Evolutionary conservation across 164 flowering plant species (phyloP).

Genomic region (Litsea cubeba): DNA sequence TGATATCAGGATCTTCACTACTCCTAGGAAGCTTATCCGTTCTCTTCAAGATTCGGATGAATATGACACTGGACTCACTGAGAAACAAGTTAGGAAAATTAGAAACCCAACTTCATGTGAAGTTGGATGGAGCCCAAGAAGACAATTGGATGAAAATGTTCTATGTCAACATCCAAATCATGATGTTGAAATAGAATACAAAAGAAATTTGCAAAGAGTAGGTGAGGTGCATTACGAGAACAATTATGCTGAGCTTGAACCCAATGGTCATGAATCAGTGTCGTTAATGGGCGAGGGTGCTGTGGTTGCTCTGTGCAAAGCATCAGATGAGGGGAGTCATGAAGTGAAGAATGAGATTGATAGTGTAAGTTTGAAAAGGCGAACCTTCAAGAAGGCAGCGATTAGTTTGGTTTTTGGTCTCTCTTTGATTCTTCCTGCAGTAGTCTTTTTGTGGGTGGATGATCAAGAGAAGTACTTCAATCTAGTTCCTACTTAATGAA

Average conservation of each 20-base stretch:
- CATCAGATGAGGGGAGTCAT: conserved; percentile 16
- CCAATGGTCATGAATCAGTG: conserved; percentile 50
- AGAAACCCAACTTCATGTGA: conserved; percentile 38
- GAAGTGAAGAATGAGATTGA: conserved; percentile 12
- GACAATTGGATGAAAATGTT: conserved; percentile 22
- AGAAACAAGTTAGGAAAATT: conserved; percentile 27
- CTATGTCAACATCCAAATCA: conserved; percentile 5
- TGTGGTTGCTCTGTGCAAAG: conserved; percentile 15
- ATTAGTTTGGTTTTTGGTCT: conserved; percentile 24
- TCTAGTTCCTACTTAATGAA: conserved; percentile 45
- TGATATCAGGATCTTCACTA: conserved; percentile 45
- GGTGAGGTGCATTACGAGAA: background rate
- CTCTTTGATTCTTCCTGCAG: conserved; percentile 28
- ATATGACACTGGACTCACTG: conserved; percentile 27
- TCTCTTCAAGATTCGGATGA: conserved; percentile 61
- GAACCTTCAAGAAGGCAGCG: conserved; percentile 13
- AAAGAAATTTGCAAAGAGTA: background rate
- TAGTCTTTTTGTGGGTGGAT: conserved; percentile 25
- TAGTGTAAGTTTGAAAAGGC: conserved; percentile 7
- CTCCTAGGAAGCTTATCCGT: conserved; percentile 75
- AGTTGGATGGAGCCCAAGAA: conserved; percentile 35
- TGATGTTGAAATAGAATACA: conserved; percentile 15
- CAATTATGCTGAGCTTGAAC: conserved; percentile 17
- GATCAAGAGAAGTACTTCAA: conserved; percentile 25
- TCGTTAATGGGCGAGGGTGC: conserved; percentile 46